Evolutionary conservation across 2,329 filamentous ascomycete genomes (phyloP).

Genomic region (Diaporthe vaccinii): DNA sequence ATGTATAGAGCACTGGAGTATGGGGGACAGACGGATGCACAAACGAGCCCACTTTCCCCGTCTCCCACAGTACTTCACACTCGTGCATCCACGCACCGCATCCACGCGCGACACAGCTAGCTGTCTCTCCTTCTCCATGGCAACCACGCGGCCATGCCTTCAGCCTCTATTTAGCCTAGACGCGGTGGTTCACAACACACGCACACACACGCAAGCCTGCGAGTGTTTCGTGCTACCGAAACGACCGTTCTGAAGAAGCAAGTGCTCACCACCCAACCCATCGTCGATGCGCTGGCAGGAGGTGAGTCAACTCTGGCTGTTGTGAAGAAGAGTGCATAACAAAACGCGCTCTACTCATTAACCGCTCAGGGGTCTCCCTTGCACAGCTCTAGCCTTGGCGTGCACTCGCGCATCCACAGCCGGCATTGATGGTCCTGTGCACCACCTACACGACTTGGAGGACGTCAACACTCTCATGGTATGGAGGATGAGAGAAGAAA

Average conservation of each 20-base stretch:
- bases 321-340: constrained; percentile 12
- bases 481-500: no score
- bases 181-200: neutral
- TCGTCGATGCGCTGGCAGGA: constrained; percentile 29
- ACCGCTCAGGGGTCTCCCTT: neutral
- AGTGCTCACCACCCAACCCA: constrained; percentile 1
- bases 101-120: neutral
- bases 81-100: no score
- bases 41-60: constrained; percentile 1
- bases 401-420: neutral
- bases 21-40: no score
- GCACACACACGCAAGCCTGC: neutral
- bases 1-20: neutral
- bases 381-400: neutral
- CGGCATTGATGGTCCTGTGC: neutral
- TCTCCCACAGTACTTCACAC: no score
- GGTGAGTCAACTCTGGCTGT: constrained; percentile 6
- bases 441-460: neutral
- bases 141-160: constrained; percentile 21
- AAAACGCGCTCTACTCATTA: constrained; percentile 17
- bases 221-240: neutral
- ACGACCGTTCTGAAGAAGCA: constrained; percentile 5
- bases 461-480: neutral
- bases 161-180: neutral
- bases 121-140: constrained; percentile 25